Conservation (phyloP, 139 green algal species). For the Gonium pectorale region DNA sequence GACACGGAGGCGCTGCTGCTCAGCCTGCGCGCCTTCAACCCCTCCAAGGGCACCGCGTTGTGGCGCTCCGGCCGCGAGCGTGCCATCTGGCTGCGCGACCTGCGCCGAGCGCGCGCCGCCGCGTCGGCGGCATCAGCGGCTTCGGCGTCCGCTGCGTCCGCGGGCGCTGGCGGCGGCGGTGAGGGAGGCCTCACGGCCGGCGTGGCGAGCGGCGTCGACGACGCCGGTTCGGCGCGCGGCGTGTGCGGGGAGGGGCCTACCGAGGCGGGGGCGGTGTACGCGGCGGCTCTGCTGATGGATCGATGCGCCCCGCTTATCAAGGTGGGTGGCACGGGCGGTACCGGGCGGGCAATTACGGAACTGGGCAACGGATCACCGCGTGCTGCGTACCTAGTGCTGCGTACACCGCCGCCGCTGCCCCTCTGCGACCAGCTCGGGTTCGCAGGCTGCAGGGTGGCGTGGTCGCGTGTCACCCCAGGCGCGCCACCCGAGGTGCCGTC, state of each 20-base stretch:
- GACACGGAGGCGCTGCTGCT: slow-evolving; percentile 6
- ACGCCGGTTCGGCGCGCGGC: background rate
- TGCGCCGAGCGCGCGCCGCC: slow-evolving; percentile 37
- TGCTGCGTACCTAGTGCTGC: too few relatives aligned
- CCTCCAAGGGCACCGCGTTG: slow-evolving; percentile 46
- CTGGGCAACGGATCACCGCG: background rate
- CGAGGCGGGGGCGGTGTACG: slow-evolving; percentile 3
- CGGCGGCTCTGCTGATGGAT: slow-evolving; percentile 11
- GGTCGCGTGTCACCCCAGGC: too few relatives aligned
- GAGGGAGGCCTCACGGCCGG: slow-evolving; percentile 16
- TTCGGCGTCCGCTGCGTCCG: too few relatives aligned
- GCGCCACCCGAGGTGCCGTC: too few relatives aligned
- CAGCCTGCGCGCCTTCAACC: background rate
- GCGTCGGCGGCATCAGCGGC: background rate
- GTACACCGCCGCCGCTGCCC: too few relatives aligned
- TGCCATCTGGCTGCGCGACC: slow-evolving; percentile 58
- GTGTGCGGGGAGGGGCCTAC: background rate
- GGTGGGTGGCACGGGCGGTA: background rate
- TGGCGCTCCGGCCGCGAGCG: slow-evolving; percentile 56
- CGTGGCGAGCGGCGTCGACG: slow-evolving; percentile 36
- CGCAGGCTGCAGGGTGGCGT: too few relatives aligned
- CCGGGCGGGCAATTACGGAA: too few relatives aligned
- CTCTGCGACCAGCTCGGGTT: too few relatives aligned
- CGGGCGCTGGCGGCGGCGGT: background rate
- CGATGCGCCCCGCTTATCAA: slow-evolving; percentile 34